phyloP scores from a whole-genome alignment of 352 stramenopile species.

The Phytophthora kernoviae region DNA sequence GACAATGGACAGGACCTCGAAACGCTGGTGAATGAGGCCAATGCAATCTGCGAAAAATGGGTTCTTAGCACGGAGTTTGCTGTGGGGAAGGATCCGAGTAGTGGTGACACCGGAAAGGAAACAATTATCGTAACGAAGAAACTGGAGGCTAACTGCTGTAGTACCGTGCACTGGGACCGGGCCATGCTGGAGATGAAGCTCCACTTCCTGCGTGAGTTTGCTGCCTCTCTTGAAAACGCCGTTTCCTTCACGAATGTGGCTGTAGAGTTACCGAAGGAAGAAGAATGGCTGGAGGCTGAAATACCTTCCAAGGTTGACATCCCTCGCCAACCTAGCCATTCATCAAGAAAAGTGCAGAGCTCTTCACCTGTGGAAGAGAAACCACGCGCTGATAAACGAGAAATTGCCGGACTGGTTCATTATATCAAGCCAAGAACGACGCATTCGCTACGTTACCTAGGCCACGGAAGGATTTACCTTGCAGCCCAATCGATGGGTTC shows the following conservation, averaged over 20 bases:
- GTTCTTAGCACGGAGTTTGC: conserved; percentile 55
- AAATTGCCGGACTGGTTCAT: neutral
- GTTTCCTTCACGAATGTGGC: conserved; percentile 20
- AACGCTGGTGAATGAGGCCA: conserved; percentile 57
- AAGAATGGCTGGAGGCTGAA: conserved; percentile 24
- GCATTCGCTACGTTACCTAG: conserved; percentile 33
- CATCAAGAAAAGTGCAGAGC: conserved; percentile 5
- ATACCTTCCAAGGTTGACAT: conserved; percentile 15
- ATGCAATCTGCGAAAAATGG: conserved; percentile 61
- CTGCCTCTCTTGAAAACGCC: conserved; percentile 43
- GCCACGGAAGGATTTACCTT: conserved; percentile 34
- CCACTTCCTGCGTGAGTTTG: conserved; percentile 49
- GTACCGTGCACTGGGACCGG: conserved; percentile 47
- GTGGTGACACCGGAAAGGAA: conserved; percentile 2
- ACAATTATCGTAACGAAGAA: conserved; percentile 56
- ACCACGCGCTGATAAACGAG: neutral
- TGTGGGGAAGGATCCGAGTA: conserved; percentile 10
- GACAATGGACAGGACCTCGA: conserved; percentile 27
- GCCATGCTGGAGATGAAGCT: conserved; percentile 54
- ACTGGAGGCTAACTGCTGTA: conserved; percentile 44
- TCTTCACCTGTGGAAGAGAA: conserved; percentile 16
- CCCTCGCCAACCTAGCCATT: conserved; percentile 23
- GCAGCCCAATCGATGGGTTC: conserved; percentile 23
- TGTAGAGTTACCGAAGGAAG: conserved; percentile 15
- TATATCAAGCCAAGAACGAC: conserved; percentile 11